phyloP scores from a whole-genome alignment of 768 basidiomycete species.

The Pisolithus microcarpus region DNA sequence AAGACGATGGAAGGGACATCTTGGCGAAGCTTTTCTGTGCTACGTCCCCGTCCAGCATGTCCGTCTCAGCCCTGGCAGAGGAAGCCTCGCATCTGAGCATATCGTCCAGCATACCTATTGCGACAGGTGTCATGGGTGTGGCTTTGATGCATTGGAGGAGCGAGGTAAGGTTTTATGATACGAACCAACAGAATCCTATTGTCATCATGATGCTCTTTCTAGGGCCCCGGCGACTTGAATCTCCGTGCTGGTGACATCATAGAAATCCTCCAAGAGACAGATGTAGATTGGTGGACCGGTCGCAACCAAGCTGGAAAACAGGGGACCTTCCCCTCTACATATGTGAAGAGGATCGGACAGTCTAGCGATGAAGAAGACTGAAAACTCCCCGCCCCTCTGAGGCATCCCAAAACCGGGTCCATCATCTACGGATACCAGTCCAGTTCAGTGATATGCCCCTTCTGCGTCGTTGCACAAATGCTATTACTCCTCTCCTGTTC shows the following conservation, averaged over 20 bases:
- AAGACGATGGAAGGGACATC: constrained; percentile 35
- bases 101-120: constrained; percentile 13
- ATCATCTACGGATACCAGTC: constrained; percentile 6
- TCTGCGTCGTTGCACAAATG: not conserved
- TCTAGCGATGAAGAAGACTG: constrained; percentile 2
- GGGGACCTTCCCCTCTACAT: constrained; percentile 73
- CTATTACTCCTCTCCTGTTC: not conserved
- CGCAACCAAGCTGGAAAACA: constrained; percentile 46
- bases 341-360: constrained; percentile 53
- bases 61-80: constrained; percentile 16
- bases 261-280: constrained; percentile 73
- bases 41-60: constrained; percentile 4
- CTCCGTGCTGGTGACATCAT: constrained; percentile 73
- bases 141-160: constrained; percentile 25
- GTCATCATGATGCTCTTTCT: constrained; percentile 1
- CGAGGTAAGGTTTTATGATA: constrained; percentile 14
- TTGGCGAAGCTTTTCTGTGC: constrained; percentile 30
- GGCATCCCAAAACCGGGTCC: constrained; percentile 15
- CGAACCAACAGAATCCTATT: not conserved
- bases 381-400: constrained; percentile 16
- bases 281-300: constrained; percentile 90
- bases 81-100: constrained; percentile 17
- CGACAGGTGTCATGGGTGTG: constrained; percentile 19
- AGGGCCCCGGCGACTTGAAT: constrained; percentile 74
- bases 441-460: constrained; percentile 3